Base-by-base conservation (phyloP, 2,329 filamentous ascomycete species). In the Penicillium sp. region DNA sequence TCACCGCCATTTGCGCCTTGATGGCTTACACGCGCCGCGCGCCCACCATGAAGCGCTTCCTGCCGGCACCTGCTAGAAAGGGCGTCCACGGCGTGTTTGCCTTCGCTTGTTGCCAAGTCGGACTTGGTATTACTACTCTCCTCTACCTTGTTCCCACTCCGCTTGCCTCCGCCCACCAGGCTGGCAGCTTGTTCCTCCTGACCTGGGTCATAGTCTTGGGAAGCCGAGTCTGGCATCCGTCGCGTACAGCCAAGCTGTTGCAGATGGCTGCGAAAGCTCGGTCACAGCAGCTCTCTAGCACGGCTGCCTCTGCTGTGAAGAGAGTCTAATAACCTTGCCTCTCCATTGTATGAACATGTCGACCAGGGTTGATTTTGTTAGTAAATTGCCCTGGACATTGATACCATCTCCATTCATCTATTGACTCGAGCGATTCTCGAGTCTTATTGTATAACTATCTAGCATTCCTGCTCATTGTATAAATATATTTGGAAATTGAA, bases 141-240 rank as follows among this genome's bases (percentile, higher is more conserved):
- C 87, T 96, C 67, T 97, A 97, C 77, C 87, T 99, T 72, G 92
- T 99, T 0, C 94, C 95, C 5, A 88, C 88, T 2, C 88, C 88
- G 59, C 79, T 99, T 10, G 94, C 93, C 0, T 91, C 93, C 3
- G 87, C 90, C 8, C 94, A 99, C 74, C 94, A 99, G 76, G 94
- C 94, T 2, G 93, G 94, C 37, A 90, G 88, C 57, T 77, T 99
- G 63, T 90, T 90, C 2, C 78, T 99, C 19, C 77, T 99, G 58
- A 95, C 90, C 0, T 91, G 90, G 42, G 88, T 88, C 0, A 78
- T 96, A 22, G 82, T 97, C 1, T 78, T 97, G 36, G 90, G 89
- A 11, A 91, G 88, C 65, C 82, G 91, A 38, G 75, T 95, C 53
- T 89, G 88, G 76, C 80, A 92, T 50, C 89, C 91, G 1, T 85